phyloP scores from a whole-genome alignment of 306 rosid genomes.

The Inga leiocalycina region DNA sequence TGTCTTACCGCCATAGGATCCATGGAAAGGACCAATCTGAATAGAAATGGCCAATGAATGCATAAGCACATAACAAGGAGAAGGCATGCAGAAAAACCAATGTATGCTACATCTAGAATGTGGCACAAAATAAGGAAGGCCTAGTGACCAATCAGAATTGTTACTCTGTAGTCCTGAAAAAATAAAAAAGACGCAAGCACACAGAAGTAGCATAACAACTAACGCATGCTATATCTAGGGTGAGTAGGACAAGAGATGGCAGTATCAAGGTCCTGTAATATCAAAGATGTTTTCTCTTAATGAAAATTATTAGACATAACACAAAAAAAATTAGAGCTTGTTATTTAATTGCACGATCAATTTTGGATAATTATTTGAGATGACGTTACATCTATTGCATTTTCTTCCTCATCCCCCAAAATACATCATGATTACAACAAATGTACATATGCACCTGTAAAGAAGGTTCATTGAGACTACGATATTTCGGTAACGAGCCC shows the following conservation, averaged over 20 bases:
- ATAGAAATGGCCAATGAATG: conserved; percentile 27
- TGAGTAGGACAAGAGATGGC: neutral
- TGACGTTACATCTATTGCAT: conserved; percentile 8
- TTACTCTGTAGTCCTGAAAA: neutral
- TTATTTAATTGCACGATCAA: neutral
- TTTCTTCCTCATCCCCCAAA: conserved; percentile 24
- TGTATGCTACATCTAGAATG: neutral
- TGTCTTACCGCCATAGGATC: conserved; percentile 54
- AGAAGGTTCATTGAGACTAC: conserved; percentile 3
- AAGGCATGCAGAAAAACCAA: conserved; percentile 16
- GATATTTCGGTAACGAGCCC: conserved; percentile 2
- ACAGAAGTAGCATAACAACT: neutral
- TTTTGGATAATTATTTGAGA: neutral
- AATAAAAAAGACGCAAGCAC: neutral
- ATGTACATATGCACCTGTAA: conserved; percentile 6
- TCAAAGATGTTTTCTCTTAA: neutral
- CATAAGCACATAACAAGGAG: conserved; percentile 26
- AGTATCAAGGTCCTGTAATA: neutral
- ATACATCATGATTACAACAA: conserved; percentile 26
- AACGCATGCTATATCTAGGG: neutral
- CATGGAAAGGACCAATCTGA: conserved; percentile 88
- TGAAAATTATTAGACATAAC: neutral
- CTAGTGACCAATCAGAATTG: neutral
- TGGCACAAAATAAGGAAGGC: neutral
- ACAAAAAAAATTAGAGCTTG: neutral